Evolutionary conservation across 75 land plant genomes (phyloP).

Genomic region (Picea sitchensis): DNA sequence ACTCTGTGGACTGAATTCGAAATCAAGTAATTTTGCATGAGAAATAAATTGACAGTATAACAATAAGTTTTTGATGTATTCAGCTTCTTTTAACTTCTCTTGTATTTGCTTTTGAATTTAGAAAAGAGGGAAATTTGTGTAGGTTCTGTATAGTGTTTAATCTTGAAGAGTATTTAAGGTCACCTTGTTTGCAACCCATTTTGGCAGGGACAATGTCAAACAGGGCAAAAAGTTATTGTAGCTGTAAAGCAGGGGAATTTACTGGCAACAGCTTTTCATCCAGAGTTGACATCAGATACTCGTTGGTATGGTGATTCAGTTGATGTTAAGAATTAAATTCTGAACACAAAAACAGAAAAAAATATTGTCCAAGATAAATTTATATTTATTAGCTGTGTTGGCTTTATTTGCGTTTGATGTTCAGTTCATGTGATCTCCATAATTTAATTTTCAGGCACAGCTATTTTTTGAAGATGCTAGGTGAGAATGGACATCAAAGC

Average conservation of each 20-base stretch:
- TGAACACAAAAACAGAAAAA: not conserved
- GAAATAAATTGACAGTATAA: not conserved
- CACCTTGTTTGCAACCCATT: not conserved
- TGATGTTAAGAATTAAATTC: not conserved
- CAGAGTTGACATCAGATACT: slow-evolving; percentile 89
- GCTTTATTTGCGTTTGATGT: not conserved
- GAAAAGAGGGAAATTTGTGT: not conserved
- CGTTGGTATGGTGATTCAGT: slow-evolving; percentile 57
- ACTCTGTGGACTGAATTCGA: too few relatives aligned
- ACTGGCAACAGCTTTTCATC: slow-evolving; percentile 94
- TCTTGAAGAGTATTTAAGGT: not conserved
- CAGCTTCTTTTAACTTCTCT: not conserved
- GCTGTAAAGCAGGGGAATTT: slow-evolving; percentile 90
- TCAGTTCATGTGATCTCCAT: not conserved
- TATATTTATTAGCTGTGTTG: not conserved
- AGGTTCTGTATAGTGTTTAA: too few relatives aligned
- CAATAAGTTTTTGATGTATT: too few relatives aligned
- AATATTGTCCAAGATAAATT: not conserved
- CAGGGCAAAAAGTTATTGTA: slow-evolving; percentile 66
- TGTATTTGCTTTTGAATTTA: not conserved
- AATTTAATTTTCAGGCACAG: slow-evolving; percentile 67
- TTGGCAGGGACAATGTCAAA: slow-evolving; percentile 26
- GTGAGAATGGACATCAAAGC: slow-evolving; percentile 11
- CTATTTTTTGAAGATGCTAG: slow-evolving; percentile 71
- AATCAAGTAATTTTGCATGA: not conserved